phyloP scores from a whole-genome alignment of 768 basidiomycete genomes.

The Boletus patriciae region DNA sequence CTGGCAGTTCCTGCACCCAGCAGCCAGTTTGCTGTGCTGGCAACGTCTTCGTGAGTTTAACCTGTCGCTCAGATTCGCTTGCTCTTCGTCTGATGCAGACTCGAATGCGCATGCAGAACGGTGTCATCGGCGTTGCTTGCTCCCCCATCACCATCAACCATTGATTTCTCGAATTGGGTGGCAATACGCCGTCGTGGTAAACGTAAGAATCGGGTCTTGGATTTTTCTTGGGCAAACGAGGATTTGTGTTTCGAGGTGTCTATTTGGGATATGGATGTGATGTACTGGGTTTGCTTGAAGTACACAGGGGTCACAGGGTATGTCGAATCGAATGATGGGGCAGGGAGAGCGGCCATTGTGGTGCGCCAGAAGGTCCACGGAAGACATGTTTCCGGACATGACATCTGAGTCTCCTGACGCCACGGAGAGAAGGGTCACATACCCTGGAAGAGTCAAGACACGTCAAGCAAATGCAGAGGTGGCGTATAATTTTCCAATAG shows the following conservation, averaged over 20 bases:
- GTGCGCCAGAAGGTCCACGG: constrained; percentile 35
- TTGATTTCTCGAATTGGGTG: not conserved
- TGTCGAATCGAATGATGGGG: constrained; percentile 3
- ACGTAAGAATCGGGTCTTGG: not conserved
- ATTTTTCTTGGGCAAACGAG: no score
- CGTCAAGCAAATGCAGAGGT: constrained; percentile 36
- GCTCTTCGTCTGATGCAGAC: not conserved
- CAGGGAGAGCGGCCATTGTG: constrained; percentile 19
- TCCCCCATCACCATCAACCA: not conserved
- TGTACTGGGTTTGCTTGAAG: no score
- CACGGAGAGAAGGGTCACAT: not conserved
- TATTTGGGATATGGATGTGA: no score
- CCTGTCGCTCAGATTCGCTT: not conserved
- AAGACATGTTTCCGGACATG: constrained; percentile 13
- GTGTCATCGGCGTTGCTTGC: not conserved
- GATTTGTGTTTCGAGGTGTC: no score
- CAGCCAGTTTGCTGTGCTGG: constrained; percentile 6
- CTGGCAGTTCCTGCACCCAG: not conserved
- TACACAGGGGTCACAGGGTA: constrained; percentile 37
- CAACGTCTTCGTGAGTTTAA: not conserved
- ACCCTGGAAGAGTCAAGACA: constrained; percentile 30
- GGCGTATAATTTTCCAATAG: constrained; percentile 44
- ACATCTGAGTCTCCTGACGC: constrained; percentile 11
- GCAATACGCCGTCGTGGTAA: not conserved
- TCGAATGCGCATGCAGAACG: not conserved